phyloP scores from a whole-genome alignment of 352 stramenopile genomes.

The Globisporangium nodosum region DNA sequence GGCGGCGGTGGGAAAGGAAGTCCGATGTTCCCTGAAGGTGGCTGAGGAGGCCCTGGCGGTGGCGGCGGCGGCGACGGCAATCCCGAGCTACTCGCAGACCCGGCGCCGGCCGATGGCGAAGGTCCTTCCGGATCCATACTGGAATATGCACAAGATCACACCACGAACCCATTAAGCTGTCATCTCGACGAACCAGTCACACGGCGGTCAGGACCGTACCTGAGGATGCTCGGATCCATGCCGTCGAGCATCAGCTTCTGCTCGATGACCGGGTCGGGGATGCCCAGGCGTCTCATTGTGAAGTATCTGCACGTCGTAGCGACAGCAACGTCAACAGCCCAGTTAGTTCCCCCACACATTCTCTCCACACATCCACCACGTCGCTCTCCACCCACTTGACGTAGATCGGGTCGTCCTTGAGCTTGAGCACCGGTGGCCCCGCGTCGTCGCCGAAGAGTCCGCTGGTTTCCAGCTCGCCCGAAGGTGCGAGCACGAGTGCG shows the following conservation, averaged over 20 bases:
- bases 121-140: conserved; percentile 81
- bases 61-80: conserved; percentile 23
- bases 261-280: conserved; percentile 65
- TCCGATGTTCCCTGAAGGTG: conserved; percentile 37
- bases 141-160: background rate
- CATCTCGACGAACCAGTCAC: no score
- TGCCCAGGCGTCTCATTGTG: conserved; percentile 70
- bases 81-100: conserved; percentile 9
- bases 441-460: conserved; percentile 22
- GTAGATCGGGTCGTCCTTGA: conserved; percentile 79
- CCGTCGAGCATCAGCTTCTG: conserved; percentile 82
- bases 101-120: conserved; percentile 43
- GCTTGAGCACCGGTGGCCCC: conserved; percentile 49
- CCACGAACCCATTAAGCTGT: no score
- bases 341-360: background rate
- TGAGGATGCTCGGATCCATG: conserved; percentile 54
- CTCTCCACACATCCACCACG: background rate
- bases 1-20: conserved; percentile 40
- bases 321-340: no score
- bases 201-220: conserved; percentile 11
- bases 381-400: conserved; percentile 37
- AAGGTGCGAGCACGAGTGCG: conserved; percentile 25
- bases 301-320: conserved; percentile 43
- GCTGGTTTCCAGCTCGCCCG: conserved; percentile 13
- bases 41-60: conserved; percentile 8